Base-by-base conservation (phyloP, 805 yeast genomes). In the Saccharomyces jurei region DNA sequence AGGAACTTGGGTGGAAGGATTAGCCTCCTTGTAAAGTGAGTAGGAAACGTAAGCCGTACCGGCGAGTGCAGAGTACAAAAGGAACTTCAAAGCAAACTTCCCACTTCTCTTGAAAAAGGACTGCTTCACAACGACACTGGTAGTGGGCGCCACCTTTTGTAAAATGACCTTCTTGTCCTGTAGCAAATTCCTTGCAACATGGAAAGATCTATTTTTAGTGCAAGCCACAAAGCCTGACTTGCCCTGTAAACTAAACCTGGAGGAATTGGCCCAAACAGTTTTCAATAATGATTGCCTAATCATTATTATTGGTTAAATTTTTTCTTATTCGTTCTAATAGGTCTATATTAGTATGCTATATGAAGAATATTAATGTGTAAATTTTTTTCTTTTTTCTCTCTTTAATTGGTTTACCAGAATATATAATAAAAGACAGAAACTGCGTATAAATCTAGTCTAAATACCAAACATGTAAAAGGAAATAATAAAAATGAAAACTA, bases 41-140 rank as follows among this genome's bases (percentile, higher is more conserved):
- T 82, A 89, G 11, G 84, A 83, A 51, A 80, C 67, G 61, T 84
- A 81, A 26, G 81, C 86, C 32, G 81, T 69, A 17, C 81, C 77
- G 0, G 80, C 75, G 36, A 82, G 60, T 8, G 51, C 17, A 2
- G 54, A 52, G 21, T 80, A 61, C 63, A 80, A 74, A 25, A 84
- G 70, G 36, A 77, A 67, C 78, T 85, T 78, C 4, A 63, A 54
- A 17, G 58, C 41, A 49, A 52, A 52, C 14, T 52, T 56, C 36
- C 56, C 57, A 41, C 54, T 46, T 49, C 55, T 62, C 46, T 52
- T 55, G 41, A 49, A 51, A 21, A 58, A 36, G 48, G 62, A 53
- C 25, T 55, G 54, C 46, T 50, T 53, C 2, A 44, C 50, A 36
- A 36, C 44, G 8, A 17, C 44, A 17, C 44, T 17, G 13, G 44